phyloP scores from a whole-genome alignment of 345 rosid genomes.

The Acer negundo region DNA sequence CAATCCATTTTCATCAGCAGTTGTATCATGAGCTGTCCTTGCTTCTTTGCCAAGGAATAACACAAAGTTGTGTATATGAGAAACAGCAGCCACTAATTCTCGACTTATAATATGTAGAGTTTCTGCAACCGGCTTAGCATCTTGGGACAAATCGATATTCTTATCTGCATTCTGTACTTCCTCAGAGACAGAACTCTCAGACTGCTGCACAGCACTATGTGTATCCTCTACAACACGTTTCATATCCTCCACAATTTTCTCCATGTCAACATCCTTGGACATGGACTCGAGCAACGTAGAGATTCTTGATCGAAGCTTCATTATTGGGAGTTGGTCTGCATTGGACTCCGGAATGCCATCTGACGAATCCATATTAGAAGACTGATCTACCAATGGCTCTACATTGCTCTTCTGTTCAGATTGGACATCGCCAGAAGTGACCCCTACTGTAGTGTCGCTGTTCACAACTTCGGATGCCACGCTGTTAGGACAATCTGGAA shows the following conservation, averaged over 20 bases:
- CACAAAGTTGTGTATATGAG: constrained; percentile 72
- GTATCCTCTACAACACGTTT: constrained; percentile 56
- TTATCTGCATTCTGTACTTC: constrained; percentile 31
- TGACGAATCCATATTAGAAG: constrained; percentile 27
- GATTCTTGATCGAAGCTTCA: constrained; percentile 58
- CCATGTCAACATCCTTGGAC: constrained; percentile 57
- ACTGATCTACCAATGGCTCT: constrained; percentile 21
- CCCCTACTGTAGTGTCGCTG: constrained; percentile 32
- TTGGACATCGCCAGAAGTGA: constrained; percentile 20
- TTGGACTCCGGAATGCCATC: constrained; percentile 32
- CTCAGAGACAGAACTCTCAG: constrained; percentile 26
- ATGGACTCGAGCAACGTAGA: constrained; percentile 53
- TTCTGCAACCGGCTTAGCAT: constrained; percentile 36
- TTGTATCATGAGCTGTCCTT: constrained; percentile 44
- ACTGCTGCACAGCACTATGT: constrained; percentile 29
- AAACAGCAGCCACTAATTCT: constrained; percentile 60
- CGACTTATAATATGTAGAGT: constrained; percentile 39
- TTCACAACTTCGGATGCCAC: constrained; percentile 42
- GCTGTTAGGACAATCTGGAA: constrained; percentile 38
- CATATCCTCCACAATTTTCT: constrained; percentile 58
- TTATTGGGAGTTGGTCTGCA: constrained; percentile 37
- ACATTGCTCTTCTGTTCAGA: constrained; percentile 30
- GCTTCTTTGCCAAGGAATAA: constrained; percentile 74
- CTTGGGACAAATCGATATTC: constrained; percentile 39
- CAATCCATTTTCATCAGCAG: constrained; percentile 42